Percentiles rank a stretch among this genome's conserved stretches.
phyloP scores from a whole-genome alignment of 2,329 filamentous ascomycete species.

The Fusarium sambucinum region DNA sequence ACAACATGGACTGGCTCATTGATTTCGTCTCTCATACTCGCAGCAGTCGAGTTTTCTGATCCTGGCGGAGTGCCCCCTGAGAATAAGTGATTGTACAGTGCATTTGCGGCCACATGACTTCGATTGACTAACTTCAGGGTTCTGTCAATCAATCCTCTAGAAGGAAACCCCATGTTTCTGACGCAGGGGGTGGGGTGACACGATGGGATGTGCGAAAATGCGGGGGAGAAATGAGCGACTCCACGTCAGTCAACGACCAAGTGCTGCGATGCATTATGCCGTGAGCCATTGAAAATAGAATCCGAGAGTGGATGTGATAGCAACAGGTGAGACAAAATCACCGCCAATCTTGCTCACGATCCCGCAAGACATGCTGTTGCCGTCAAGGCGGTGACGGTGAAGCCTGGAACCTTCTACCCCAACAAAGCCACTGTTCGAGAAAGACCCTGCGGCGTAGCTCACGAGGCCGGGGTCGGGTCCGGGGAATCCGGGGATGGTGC shows the following conservation, averaged over 20 bases:
- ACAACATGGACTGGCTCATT: neutral
- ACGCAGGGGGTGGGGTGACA: slow-evolving; percentile 29
- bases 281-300: slow-evolving; percentile 18
- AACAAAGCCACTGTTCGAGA: slow-evolving; percentile 28
- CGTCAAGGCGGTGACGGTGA: slow-evolving; percentile 32
- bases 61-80: slow-evolving; percentile 1
- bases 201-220: slow-evolving; percentile 34
- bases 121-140: slow-evolving; percentile 16
- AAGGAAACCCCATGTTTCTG: slow-evolving; percentile 31
- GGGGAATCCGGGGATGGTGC: slow-evolving; percentile 31
- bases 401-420: slow-evolving; percentile 20
- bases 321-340: slow-evolving; percentile 22
- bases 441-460: slow-evolving; percentile 30
- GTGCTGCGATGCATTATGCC: slow-evolving; percentile 4
- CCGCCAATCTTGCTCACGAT: slow-evolving; percentile 27
- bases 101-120: slow-evolving; percentile 14
- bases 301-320: neutral
- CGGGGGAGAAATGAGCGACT: slow-evolving; percentile 33
- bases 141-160: slow-evolving; percentile 29
- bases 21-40: neutral
- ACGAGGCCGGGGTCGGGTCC: slow-evolving; percentile 32
- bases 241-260: slow-evolving; percentile 25
- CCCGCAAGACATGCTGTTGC: slow-evolving; percentile 24
- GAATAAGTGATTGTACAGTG: slow-evolving; percentile 14
- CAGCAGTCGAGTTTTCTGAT: neutral